Evolutionary conservation across 345 rosid species (phyloP), one percentile per base, ranked within the genome.

Genomic region (Noccaea caerulescens): DNA sequence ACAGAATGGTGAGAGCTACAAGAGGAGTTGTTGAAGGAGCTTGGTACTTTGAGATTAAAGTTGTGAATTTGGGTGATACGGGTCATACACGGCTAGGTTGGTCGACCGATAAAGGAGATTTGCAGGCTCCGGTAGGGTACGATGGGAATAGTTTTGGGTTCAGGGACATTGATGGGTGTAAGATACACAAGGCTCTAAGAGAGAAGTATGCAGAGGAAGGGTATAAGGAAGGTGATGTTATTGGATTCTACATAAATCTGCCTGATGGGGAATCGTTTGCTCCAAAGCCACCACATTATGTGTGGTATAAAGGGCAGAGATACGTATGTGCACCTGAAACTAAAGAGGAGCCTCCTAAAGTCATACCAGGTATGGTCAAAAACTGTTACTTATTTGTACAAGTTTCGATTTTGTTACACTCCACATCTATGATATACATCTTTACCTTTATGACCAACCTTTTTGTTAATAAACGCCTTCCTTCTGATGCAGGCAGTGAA

Each of bases 81-180:
- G 99, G 99, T 63, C 99, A 94, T 74, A 89, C 97, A 0, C 79
- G 99, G 23, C 85, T 94, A 0, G 99, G 99, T 1, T 94, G 97
- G 97, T 91, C 96, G 6, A 91, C 88, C 1, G 93, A 94, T 84
- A 91, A 91, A 72, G 97, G 96, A 5, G 99, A 94, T 80, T 77
- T 94, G 83, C 99, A 94, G 79, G 99, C 97, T 2, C 99, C 99
- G 0, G 97, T 94, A 4, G 99, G 99, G 18, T 91, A 88, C 3
- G 99, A 94, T 75, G 90, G 84, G 41, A 87, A 91, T 69, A 91
- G 99, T 74, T 94, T 83, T 46, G 99, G 96, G 45, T 94, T 87
- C 20, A 85, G 99, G 74, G 99, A 91, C 54, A 79, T 91, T 77
- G 99, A 94, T 85, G 99, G 99, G 60, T 86, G 95, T 74, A 94